Base-by-base conservation (phyloP, 2,329 filamentous ascomycete genomes). In the Fusarium aywerte region DNA sequence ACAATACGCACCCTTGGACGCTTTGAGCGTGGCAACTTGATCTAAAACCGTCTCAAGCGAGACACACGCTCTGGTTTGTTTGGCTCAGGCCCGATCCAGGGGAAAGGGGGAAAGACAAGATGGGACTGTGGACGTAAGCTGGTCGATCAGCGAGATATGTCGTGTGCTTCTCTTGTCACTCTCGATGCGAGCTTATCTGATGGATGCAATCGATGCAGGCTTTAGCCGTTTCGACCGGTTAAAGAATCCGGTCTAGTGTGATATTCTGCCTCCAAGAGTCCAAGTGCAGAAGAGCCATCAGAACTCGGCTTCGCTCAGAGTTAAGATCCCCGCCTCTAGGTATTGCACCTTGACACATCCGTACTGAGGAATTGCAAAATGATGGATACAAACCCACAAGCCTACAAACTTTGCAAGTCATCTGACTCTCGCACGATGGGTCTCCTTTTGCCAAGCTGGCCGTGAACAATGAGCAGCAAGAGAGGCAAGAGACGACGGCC, bases 361-460 rank as follows among this genome's bases (percentile, higher is more conserved):
- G 18, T 23, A 13, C 20, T 27, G n/a, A 48, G 48, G 44, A 49
- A 23, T 20, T 33, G 29, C 54, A 38, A 67, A 43, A 43, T 33
- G 38, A 66, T 67, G 65, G 57, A 50, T 63, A 63, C 57, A 55
- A 65, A 36, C 39, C 65, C 56, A 69, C 61, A 62, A 55, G n/a
- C 20, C 35, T 36, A 39, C 51, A 44, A 35, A 32, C 32, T 36
- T 53, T 10, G 13, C 16, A 45, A n/a, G 56, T 69, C 65, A 57
- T 62, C 32, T 67, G 56, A 69, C 51, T 67, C 47, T 55, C 33
- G 18, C 40, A 51, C 20, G 20, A 69, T 63, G 57, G 65, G 49
- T 18, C 52, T 59, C 32, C 15, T 31, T 51, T 18, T 51, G 55
- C 52, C 43, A 38, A 58, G 32, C 48, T 52, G 50, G 47, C 27